Evolutionary conservation across 371 early-diverging fungal genomes (phyloP).

Genomic region (Mucor racemosus): DNA sequence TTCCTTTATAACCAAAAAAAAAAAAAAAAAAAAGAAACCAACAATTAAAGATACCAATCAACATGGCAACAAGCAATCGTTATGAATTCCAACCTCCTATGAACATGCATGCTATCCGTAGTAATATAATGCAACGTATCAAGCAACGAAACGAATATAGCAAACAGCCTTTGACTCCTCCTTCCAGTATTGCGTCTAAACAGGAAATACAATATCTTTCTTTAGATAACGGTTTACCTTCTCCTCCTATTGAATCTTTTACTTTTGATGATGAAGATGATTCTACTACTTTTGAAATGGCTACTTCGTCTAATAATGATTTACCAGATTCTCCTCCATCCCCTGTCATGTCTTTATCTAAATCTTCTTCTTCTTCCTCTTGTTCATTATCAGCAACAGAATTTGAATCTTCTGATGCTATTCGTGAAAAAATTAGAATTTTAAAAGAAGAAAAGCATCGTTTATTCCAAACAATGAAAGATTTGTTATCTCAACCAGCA

Average conservation of each 20-base stretch:
- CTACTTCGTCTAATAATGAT: background rate
- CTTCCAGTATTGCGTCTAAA: conserved; percentile 9
- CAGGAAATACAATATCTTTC: conserved; percentile 12
- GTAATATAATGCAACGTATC: conserved; percentile 39
- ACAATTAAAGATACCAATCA: background rate
- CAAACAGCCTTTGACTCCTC: conserved; percentile 6
- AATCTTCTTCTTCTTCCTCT: background rate
- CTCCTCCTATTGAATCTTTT: conserved; percentile 45
- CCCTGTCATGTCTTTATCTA: conserved; percentile 15
- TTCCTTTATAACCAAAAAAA: background rate
- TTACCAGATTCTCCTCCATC: conserved; percentile 16
- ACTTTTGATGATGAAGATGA: conserved; percentile 19
- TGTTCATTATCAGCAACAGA: background rate
- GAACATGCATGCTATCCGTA: conserved; percentile 43
- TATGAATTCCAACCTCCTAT: conserved; percentile 42
- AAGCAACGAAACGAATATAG: conserved; percentile 29
- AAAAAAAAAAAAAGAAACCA: no score
- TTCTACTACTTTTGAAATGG: background rate
- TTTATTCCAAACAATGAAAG: conserved; percentile 48
- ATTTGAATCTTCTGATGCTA: conserved; percentile 22
- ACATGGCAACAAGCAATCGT: conserved; percentile 18
- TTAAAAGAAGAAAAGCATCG: conserved; percentile 46
- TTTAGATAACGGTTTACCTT: conserved; percentile 46
- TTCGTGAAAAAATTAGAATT: conserved; percentile 38
- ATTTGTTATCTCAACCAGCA: conserved; percentile 29